phyloP scores from a whole-genome alignment of 2,329 filamentous ascomycete genomes.

The Chrysoporthe deuterocubensis region DNA sequence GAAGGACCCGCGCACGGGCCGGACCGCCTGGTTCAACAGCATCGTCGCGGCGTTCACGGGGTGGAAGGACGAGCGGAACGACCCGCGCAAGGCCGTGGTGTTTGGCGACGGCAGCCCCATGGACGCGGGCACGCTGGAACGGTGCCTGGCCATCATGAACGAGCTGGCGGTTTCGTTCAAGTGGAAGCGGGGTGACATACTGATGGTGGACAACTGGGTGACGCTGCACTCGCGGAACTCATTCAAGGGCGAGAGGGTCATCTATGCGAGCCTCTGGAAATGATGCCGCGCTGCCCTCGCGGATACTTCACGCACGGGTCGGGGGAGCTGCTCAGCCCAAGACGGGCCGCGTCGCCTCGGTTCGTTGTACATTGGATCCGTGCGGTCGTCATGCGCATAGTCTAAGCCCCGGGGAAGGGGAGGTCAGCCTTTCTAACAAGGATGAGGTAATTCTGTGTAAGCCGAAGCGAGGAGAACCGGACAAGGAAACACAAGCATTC shows the following conservation, averaged over 20 bases:
- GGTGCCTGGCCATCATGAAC: constrained; percentile 25
- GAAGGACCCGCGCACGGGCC: constrained; percentile 21
- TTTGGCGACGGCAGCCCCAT: constrained; percentile 24
- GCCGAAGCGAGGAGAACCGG: no score
- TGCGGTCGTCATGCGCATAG: not conserved
- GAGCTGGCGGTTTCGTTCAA: constrained; percentile 25
- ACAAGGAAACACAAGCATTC: no score
- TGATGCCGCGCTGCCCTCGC: not conserved
- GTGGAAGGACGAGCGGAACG: constrained; percentile 26
- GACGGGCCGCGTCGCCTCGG: no score
- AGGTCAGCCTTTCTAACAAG: not conserved
- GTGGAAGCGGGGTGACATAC: constrained; percentile 23
- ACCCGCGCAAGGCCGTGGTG: constrained; percentile 25
- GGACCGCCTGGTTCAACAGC: constrained; percentile 27
- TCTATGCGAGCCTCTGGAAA: constrained; percentile 29
- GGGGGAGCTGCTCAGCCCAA: no score
- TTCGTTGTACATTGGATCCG: not conserved
- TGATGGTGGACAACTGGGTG: constrained; percentile 26
- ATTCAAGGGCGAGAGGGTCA: constrained; percentile 22
- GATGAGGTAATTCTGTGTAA: no score
- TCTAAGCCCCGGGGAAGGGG: not conserved
- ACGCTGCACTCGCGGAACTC: constrained; percentile 27
- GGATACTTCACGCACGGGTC: not conserved
- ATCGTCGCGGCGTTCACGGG: constrained; percentile 28
- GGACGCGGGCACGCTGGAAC: constrained; percentile 18